Percentiles rank a stretch among this genome's conserved stretches.
These are phyloP conservation scores for Dothideomycetes sp. DNA, from an alignment of 2,329 filamentous ascomycete genomes.

Conservation along the genomic window DNA sequence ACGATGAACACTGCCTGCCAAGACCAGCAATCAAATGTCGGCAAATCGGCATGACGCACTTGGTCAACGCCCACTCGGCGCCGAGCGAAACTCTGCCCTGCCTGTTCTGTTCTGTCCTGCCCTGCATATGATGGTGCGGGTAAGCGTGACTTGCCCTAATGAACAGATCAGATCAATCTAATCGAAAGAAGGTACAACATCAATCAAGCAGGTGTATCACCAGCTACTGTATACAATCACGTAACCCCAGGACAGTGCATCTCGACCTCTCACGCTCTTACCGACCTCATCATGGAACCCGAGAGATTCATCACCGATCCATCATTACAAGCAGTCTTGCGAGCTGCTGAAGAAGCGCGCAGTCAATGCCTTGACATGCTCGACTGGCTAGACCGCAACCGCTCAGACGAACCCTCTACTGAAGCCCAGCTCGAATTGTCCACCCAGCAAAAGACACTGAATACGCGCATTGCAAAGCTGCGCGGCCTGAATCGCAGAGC, in stretches of 20 bases:
- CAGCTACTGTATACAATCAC: too few relatives aligned
- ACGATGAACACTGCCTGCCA: not conserved
- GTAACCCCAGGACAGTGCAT: too few relatives aligned
- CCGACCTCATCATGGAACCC: constrained; percentile 1
- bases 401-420: constrained; percentile 30
- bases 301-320: constrained; percentile 45
- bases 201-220: too few relatives aligned
- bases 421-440: constrained; percentile 49
- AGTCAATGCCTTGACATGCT: constrained; percentile 54
- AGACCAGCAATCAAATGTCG: not conserved
- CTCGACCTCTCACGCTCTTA: too few relatives aligned
- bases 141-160: too few relatives aligned
- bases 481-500: constrained; percentile 76
- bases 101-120: too few relatives aligned
- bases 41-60: not conserved
- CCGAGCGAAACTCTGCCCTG: too few relatives aligned
- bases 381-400: constrained; percentile 40
- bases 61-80: not conserved
- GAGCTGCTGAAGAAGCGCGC: constrained; percentile 62
- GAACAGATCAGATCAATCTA: too few relatives aligned
- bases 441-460: constrained; percentile 68
- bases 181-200: too few relatives aligned
- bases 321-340: constrained; percentile 55
- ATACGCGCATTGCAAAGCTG: constrained; percentile 67
- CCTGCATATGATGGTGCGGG: too few relatives aligned